Conservation (phyloP, 495 filamentous ascomycete genomes). For the Neurospora sp. region DNA sequence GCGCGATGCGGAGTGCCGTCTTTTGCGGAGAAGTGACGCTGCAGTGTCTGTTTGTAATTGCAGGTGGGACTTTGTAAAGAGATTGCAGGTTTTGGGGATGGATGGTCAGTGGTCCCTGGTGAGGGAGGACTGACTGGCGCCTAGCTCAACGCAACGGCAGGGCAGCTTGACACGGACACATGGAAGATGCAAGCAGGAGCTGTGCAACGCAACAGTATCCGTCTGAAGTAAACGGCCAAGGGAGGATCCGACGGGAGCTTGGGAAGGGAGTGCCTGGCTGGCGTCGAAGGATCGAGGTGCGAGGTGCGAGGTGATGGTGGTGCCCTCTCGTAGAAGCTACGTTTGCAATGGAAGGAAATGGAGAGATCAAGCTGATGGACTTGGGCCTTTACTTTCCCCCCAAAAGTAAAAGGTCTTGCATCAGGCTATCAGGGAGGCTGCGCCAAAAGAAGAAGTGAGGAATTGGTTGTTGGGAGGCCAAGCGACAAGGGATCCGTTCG, state of each 20-base stretch:
- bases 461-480: neutral
- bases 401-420: neutral
- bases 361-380: neutral
- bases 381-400: neutral
- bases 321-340: neutral
- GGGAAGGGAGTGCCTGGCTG: neutral
- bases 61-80: conserved; percentile 12
- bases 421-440: neutral
- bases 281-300: neutral
- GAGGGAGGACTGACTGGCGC: neutral
- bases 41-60: conserved; percentile 10
- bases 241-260: neutral
- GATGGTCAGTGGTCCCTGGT: neutral
- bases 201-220: neutral
- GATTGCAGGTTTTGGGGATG: conserved; percentile 13
- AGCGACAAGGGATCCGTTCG: neutral
- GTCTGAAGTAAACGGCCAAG: neutral
- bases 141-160: neutral
- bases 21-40: conserved; percentile 15
- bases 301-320: neutral
- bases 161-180: neutral
- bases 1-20: conserved; percentile 5
- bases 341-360: neutral
- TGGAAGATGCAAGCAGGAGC: neutral
- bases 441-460: neutral